Conservation (phyloP, 2,329 filamentous ascomycete genomes). For the Talaromyces sp. region DNA sequence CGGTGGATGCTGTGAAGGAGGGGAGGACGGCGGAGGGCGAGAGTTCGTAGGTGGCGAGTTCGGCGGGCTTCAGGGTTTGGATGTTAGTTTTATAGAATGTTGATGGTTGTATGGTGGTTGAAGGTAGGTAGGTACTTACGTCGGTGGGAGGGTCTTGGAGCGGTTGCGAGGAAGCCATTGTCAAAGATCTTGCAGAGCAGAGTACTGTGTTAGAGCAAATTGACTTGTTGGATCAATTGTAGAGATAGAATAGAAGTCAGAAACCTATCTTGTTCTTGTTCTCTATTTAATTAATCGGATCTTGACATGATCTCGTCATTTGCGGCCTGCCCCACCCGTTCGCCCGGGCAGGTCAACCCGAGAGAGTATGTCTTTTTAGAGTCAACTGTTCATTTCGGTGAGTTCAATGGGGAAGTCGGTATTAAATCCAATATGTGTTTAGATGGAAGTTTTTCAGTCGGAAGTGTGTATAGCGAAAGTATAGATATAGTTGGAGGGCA, state of each 20-base stretch:
- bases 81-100: not conserved
- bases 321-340: not conserved
- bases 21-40: slow-evolving; percentile 26
- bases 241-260: not conserved
- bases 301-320: not conserved
- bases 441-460: not conserved
- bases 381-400: not conserved
- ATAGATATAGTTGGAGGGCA: not conserved
- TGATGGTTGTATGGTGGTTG: not conserved
- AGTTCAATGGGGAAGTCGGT: not conserved
- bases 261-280: not conserved
- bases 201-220: not conserved
- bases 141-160: slow-evolving; percentile 5
- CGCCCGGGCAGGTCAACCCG: slow-evolving; percentile 8
- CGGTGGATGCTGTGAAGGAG: slow-evolving; percentile 34
- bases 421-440: not conserved
- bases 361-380: not conserved
- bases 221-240: not conserved
- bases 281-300: not conserved
- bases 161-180: slow-evolving; percentile 5
- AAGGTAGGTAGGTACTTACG: not conserved
- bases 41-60: slow-evolving; percentile 26
- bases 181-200: not conserved
- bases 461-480: not conserved
- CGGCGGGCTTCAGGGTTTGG: slow-evolving; percentile 15